Evolutionary conservation across 2,329 filamentous ascomycete species (phyloP), one percentile per base, ranked within the genome.

Genomic region (Neofusicoccum kwambonambiense): DNA sequence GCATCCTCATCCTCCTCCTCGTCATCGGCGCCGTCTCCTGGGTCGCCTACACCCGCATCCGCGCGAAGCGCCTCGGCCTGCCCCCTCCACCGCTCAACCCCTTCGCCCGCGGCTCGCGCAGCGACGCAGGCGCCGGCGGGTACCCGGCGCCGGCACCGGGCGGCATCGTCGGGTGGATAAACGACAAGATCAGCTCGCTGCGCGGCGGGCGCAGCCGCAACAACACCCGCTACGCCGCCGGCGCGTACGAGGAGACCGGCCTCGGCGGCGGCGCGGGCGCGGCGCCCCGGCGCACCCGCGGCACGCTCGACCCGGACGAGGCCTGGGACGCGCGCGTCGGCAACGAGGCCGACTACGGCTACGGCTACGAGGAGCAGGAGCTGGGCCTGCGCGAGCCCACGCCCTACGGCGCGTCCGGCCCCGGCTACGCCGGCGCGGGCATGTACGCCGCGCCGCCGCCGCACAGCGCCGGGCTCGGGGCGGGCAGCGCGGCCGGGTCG

Each of bases 261-360:
- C 71, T 72, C 64, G 75, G 72, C 13, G 67, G 68, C 44, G 60
- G 60, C 50, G 65, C 66, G 27, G 5, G 4, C 27, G 27, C 27
- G 27, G 4, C 27, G 27, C 27, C 4, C 27, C 6, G 4, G 37
- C 74, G 74, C 57, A 79, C 79, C 64, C 73, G 76, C 35, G 79
- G 79, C 22, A 82, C 87, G 3, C 83, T 92, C 51, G 92, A 95
- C 72, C 90, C 90, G 1, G 92, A 96, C 74, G 91, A 93, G 73
- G 91, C 91, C 1, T 96, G 92, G 92, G 91, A 95, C 78, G 79
- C 90, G 68, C 83, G 90, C 66, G 91, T 96, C 4, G 90, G 90
- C 65, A 83, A 87, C 70, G 91, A 93, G 76, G 86, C 89, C 17
- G 88, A 90, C 72, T 88, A 89, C 74, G 86, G 85, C 1, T 81